These are phyloP conservation scores for Mycosphaerelloides madeirae DNA, from an alignment of 2,329 filamentous ascomycete genomes.

Conservation along the genomic window DNA sequence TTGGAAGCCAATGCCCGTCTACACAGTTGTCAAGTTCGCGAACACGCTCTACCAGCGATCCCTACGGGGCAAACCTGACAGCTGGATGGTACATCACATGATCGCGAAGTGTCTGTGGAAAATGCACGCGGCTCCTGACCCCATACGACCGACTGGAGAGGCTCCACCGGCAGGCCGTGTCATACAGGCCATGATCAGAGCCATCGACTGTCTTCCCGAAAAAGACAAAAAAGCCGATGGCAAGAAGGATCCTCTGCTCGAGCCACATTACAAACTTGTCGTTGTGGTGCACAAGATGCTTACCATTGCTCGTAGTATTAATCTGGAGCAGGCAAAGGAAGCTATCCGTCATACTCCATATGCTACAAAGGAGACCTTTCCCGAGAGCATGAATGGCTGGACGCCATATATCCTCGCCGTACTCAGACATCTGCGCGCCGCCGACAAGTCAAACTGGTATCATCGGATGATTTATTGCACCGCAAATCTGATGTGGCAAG, in stretches of 20 bases:
- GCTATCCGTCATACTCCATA: conserved; percentile 52
- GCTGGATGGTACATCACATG: conserved; percentile 66
- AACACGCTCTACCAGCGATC: conserved; percentile 57
- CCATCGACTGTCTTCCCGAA: conserved; percentile 56
- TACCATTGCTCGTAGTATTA: conserved; percentile 36
- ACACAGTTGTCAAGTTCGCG: conserved; percentile 62
- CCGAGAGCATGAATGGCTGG: conserved; percentile 49
- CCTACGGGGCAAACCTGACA: conserved; percentile 53
- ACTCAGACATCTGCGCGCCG: conserved; percentile 55
- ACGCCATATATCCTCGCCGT: conserved; percentile 61
- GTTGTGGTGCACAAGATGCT: conserved; percentile 80
- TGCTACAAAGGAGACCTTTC: conserved; percentile 47
- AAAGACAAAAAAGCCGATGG: conserved; percentile 46
- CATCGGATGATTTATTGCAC: conserved; percentile 81
- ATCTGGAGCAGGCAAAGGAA: conserved; percentile 45
- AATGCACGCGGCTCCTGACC: conserved; percentile 50
- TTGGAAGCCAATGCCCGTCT: conserved; percentile 55
- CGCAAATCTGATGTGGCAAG: conserved; percentile 59
- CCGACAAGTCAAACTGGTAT: conserved; percentile 93
- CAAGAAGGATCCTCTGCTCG: conserved; percentile 71
- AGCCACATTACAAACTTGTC: conserved; percentile 89
- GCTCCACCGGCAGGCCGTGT: conserved; percentile 43
- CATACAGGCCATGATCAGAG: conserved; percentile 53
- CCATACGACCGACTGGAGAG: conserved; percentile 16
- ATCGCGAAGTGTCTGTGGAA: conserved; percentile 70